These are phyloP conservation scores for Uronychia binucleata DNA, from an alignment of 73 alveolate genomes.

Conservation along the genomic window DNA sequence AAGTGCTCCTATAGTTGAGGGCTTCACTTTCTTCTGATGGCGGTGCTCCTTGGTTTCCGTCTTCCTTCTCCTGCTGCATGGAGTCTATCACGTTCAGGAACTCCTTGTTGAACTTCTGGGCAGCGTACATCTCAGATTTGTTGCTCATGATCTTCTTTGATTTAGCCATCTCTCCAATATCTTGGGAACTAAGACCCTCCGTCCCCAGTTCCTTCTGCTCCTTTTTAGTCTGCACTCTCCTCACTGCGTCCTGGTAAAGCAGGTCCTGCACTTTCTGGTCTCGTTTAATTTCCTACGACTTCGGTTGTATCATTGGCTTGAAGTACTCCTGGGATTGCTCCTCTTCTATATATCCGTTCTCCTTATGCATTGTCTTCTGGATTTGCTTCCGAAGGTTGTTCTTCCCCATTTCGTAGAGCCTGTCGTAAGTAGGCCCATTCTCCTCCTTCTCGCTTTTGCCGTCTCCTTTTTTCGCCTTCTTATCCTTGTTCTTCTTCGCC, in stretches of 20 bases:
- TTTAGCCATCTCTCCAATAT: not conserved
- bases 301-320: not conserved
- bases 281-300: not conserved
- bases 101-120: conserved; percentile 33
- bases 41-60: not conserved
- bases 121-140: conserved; percentile 21
- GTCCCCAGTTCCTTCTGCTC: conserved; percentile 2
- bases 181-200: not conserved
- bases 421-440: not conserved
- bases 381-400: not conserved
- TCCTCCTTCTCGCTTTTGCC: not conserved
- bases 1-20: conserved; percentile 23
- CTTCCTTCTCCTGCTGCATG: conserved; percentile 14
- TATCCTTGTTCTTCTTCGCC: not conserved
- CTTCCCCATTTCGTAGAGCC: not conserved
- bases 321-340: not conserved
- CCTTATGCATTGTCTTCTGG: not conserved
- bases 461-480: not conserved
- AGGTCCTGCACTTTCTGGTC: not conserved
- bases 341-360: not conserved
- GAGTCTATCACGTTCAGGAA: conserved; percentile 20
- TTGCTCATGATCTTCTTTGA: conserved; percentile 11
- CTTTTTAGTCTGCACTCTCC: not conserved
- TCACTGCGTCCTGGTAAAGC: not conserved
- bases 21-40: not conserved